Percentiles rank a stretch among this genome's conserved stretches.
These are phyloP conservation scores for Pulveroboletus frians DNA, from an alignment of 768 basidiomycete genomes.

Conservation along the genomic window DNA sequence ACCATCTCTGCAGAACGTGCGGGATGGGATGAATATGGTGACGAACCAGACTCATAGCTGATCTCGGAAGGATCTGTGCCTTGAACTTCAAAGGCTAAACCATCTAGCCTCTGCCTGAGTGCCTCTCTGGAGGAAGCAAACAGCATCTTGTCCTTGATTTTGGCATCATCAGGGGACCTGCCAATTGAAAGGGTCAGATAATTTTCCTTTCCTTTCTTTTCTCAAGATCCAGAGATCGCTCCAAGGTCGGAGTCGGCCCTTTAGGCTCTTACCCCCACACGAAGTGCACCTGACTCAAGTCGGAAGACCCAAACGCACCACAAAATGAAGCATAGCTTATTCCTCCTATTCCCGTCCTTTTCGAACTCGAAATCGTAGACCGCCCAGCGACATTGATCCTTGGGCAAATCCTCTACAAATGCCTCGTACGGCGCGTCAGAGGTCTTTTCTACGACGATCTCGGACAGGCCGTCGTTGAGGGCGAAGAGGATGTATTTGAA, in stretches of 20 bases:
- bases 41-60: conserved; percentile 62
- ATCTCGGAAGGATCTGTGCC: conserved; percentile 77
- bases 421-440: conserved; percentile 56
- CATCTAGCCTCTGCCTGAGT: conserved; percentile 65
- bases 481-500: conserved; percentile 80
- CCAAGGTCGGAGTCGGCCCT: background rate
- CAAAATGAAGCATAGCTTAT: conserved; percentile 77
- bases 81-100: conserved; percentile 79
- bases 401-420: conserved; percentile 71
- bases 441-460: conserved; percentile 74
- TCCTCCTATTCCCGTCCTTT: conserved; percentile 67
- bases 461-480: conserved; percentile 54
- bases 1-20: background rate
- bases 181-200: background rate
- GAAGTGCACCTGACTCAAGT: background rate
- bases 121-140: conserved; percentile 85
- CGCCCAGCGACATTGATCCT: conserved; percentile 77
- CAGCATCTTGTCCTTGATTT: conserved; percentile 90
- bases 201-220: too few species aligned
- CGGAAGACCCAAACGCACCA: conserved; percentile 49
- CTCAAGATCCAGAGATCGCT: too few species aligned
- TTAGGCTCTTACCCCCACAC: background rate
- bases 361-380: conserved; percentile 88
- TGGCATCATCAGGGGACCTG: conserved; percentile 85
- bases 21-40: background rate